Conservation (phyloP, 768 basidiomycete species). For the Cyclocybe aegerita region DNA sequence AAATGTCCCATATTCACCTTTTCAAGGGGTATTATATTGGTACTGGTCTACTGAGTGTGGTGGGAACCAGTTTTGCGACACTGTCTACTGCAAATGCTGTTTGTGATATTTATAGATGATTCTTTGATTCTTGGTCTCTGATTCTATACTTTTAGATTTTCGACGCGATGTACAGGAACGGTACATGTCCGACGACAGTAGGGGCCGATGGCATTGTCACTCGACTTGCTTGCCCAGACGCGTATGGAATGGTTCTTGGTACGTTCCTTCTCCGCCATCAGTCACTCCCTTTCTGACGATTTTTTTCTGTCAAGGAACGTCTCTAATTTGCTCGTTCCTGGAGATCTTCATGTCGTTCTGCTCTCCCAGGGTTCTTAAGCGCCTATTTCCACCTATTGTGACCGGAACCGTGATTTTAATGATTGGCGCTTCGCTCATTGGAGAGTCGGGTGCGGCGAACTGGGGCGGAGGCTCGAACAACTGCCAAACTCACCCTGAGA, state of each 20-base stretch:
- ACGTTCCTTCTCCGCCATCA: slow-evolving; percentile 8
- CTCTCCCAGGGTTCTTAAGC: slow-evolving; percentile 58
- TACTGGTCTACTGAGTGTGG: slow-evolving; percentile 80
- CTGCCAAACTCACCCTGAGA: slow-evolving; percentile 59
- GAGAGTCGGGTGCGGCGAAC: slow-evolving; percentile 69
- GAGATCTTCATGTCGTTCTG: slow-evolving; percentile 80
- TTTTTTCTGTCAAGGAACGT: slow-evolving; percentile 49
- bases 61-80: slow-evolving; percentile 80
- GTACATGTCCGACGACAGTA: slow-evolving; percentile 67
- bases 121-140: background rate
- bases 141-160: slow-evolving; percentile 52
- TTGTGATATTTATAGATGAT: slow-evolving; percentile 23
- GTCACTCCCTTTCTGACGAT: background rate
- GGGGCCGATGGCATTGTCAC: slow-evolving; percentile 58
- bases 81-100: slow-evolving; percentile 72
- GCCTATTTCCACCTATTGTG: slow-evolving; percentile 78
- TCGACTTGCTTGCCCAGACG: slow-evolving; percentile 69
- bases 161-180: slow-evolving; percentile 72
- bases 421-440: slow-evolving; percentile 79
- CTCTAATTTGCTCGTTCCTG: slow-evolving; percentile 74
- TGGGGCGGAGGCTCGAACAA: slow-evolving; percentile 86
- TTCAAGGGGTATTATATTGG: slow-evolving; percentile 68
- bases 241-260: slow-evolving; percentile 79
- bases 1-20: slow-evolving; percentile 70
- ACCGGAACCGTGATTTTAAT: slow-evolving; percentile 80